Base-by-base conservation (phyloP, 2,329 filamentous ascomycete species). In the Diplodia scrobiculata region DNA sequence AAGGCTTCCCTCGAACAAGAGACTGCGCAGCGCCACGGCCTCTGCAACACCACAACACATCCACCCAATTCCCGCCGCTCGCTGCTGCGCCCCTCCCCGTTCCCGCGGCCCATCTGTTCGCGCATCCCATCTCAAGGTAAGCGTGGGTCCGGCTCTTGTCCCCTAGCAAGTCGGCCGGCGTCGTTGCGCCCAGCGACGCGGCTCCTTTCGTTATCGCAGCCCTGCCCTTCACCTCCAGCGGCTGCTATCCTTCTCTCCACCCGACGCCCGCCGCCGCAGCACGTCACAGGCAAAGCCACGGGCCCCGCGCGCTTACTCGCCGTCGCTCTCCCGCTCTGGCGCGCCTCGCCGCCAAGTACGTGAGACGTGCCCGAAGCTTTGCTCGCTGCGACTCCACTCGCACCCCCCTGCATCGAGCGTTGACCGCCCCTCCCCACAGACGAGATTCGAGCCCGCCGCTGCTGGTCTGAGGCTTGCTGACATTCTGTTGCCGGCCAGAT, bases 321-420 rank as follows among this genome's bases (percentile, higher is more conserved):
- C 64, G 81, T 81, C 9, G 73, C 76, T 1, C 79, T 79, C 1
- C 67, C 74, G 21, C 68, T 70, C 11, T 76, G 75, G 27, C 74
- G 75, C 58, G 58, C 58, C 45, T 36, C 48, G 60, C 41, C 60
- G 60, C 47, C 60, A 52, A 52, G 60, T 63, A 63, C 58, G 55
- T 59, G 55, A 59, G 55, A 59, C 55, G 58, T 62, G 58, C 58
- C 58, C 58, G 58, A 62, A 62, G 58, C 58, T 62, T 62, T 62
- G 58, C 58, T 34, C 27, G 41, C 45, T 36, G 58, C 58, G 58
- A 65, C 51, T 65, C 63, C 63, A 66, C 63, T 58, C 53, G 38
- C 52, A 55, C 63, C 63, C 63, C 63, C 63, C 63, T 66, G 63
- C 63, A 48, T 66, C 63, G 53, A 66, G 53, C 63, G 63, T 55